Base-by-base conservation (phyloP, 352 stramenopile species). In the Thalassiosira pacifica region DNA sequence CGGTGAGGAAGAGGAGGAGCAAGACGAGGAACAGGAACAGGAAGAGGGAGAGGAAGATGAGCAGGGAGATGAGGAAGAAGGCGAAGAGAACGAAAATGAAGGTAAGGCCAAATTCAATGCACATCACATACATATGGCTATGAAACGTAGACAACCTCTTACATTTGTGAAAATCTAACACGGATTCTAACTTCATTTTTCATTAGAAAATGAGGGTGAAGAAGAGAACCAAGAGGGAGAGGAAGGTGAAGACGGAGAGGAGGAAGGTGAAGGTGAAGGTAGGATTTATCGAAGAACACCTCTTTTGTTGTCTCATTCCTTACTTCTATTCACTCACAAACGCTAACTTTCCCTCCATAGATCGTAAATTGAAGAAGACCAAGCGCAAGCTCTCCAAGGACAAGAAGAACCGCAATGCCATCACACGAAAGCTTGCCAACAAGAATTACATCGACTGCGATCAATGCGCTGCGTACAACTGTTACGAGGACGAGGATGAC, bases 391-490 rank as follows among this genome's bases (percentile, higher is more conserved):
- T 52, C 34, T 37, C 18, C 32, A 37, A 31, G 24, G 29, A 60
- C 52, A 60, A 60, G 52, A 69, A 53, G 11, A 27, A 19, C 63
- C 42, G 26, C 55, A 53, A 60, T n/a, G 42, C 22, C 34, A 81
- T 81, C 63, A 64, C 71, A 19, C 77, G 77, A 24, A 81, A 81
- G 40, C 65, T 88, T 24, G 32, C 65, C n/a, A 2, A 60, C 18
- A 29, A 60, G 10, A 76, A 72, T 27, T 68, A 45, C 34, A 77
- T 88, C 8, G 66, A 82, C 26, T 88, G 81, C 37, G 48, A 79
- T 11, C 22, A 84, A 59, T 88, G 81, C 45, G 1, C 65, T 16
- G 32, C 67, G 22, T 88, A 88, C 32, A 63, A 78, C 19, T 88
- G 81, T 52, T 88, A 40, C 59, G 61, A 26, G n/a, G 75, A 88